Percentiles rank a stretch among this genome's conserved stretches.
phyloP scores from a whole-genome alignment of 768 basidiomycete species.

The Suillus subalutaceus region DNA sequence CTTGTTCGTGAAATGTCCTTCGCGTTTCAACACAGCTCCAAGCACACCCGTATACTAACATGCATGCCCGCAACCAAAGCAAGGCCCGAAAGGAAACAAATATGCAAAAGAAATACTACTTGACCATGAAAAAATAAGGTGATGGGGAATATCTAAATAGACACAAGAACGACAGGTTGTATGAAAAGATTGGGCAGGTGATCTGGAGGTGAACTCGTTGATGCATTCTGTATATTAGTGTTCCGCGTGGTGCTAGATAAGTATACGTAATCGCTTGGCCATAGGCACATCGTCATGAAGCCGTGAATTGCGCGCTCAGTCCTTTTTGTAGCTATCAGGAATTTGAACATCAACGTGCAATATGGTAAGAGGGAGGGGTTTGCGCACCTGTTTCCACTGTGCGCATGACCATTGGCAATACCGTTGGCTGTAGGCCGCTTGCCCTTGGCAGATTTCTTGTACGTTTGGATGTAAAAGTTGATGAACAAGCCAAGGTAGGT shows the following conservation, averaged over 20 bases:
- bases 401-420: slow-evolving; percentile 45
- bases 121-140: slow-evolving; percentile 13
- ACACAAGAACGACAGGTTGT: slow-evolving; percentile 18
- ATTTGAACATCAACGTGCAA: slow-evolving; percentile 7
- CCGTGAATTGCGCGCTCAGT: slow-evolving; percentile 25
- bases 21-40: slow-evolving; percentile 5
- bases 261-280: slow-evolving; percentile 18
- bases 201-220: slow-evolving; percentile 5
- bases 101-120: slow-evolving; percentile 23
- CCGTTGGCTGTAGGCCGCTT: slow-evolving; percentile 37
- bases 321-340: slow-evolving; percentile 35
- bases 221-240: slow-evolving; percentile 13
- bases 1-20: slow-evolving; percentile 10
- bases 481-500: slow-evolving; percentile 95
- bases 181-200: slow-evolving; percentile 17
- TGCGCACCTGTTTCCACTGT: slow-evolving; percentile 36
- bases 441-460: slow-evolving; percentile 62
- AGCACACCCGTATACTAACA: slow-evolving; percentile 8
- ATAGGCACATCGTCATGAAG: slow-evolving; percentile 5
- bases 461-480: slow-evolving; percentile 89
- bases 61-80: slow-evolving; percentile 18
- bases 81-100: slow-evolving; percentile 19
- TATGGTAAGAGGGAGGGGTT: not conserved
- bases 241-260: slow-evolving; percentile 13
- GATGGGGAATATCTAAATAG: slow-evolving; percentile 18